Base-by-base conservation (phyloP, 2,329 filamentous ascomycete genomes). In the Mycocentrospora acerina region DNA sequence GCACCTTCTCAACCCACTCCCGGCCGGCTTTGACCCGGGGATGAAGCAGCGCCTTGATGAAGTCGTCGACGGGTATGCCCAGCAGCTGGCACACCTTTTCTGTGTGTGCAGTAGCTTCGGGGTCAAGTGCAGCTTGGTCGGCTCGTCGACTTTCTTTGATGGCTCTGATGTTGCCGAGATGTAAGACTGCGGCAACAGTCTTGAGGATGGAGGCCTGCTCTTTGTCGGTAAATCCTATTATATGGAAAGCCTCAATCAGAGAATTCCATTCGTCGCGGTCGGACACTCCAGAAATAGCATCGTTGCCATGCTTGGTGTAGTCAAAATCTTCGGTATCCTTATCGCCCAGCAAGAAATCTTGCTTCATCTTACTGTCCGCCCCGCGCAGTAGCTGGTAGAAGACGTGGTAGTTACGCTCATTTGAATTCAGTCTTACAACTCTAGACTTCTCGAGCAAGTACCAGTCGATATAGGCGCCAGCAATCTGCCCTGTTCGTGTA, bases 1-100 rank as follows among this genome's bases (percentile, higher is more conserved):
- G 93, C 2, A 94, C 90, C 66, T 97, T 98, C 63, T 97, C 90
- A 2, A 98, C 93, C 93, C 91, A 97, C 71, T 98, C 93, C 35
- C 90, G 82, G 14, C 93, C 93, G 28, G 93, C 93, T 69, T 95
- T 96, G 27, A 98, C 94, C 41, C 83, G 88, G 8, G 93, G 93
- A 60, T 97, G 93, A 9, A 98, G 76, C 4, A 98, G 73, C 0
- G 89, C 90, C 62, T 90, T 88, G 9, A 95, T 76, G 51, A 98
- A 98, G 2, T 86, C 81, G 26, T 96, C 90, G 0, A 86, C 62
- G 2, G 87, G 80, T 13, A 98, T 90, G 0, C 90, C 91, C 4
- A 97, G 79, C 18, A 98, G 78, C 29, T 80, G 78, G 60, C 90
- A 96, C 6, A 94, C 88, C 51, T 82, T 87, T 41, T 85, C 79